Evolutionary conservation across 495 filamentous ascomycete species (phyloP).

Genomic region (Pseudevernia furfuracea): DNA sequence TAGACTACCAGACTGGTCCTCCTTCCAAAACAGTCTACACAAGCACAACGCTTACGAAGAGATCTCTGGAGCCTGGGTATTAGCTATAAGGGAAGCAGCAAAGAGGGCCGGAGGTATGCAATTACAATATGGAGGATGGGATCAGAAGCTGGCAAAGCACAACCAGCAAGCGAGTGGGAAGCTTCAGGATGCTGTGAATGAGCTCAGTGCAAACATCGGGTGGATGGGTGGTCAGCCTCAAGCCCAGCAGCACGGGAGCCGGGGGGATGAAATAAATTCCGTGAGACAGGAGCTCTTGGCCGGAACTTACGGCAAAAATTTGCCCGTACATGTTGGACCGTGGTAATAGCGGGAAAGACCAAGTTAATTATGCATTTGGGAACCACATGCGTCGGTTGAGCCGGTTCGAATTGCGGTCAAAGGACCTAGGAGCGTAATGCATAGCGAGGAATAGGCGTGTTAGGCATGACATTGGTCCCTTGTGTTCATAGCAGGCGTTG

Average conservation of each 20-base stretch:
- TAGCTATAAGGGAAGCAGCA: constrained; percentile 84
- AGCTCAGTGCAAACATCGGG: constrained; percentile 62
- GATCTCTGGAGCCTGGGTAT: constrained; percentile 83
- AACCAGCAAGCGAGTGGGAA: constrained; percentile 79
- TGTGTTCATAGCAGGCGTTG: constrained; percentile 4
- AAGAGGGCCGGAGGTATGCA: constrained; percentile 87
- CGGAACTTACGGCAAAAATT: constrained; percentile 63
- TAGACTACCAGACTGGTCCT: constrained; percentile 77
- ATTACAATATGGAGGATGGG: constrained; percentile 89
- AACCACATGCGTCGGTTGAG: background rate
- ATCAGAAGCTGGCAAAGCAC: constrained; percentile 78
- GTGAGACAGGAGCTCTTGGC: constrained; percentile 73
- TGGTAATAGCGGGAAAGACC: constrained; percentile 41
- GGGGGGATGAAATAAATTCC: constrained; percentile 49
- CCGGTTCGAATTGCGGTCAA: background rate
- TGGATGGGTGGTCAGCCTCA: constrained; percentile 60
- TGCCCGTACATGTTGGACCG: constrained; percentile 64
- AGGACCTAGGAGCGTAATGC: background rate
- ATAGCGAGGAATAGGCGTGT: constrained; percentile 6
- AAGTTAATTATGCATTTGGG: background rate
- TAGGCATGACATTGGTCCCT: background rate
- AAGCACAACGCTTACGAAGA: constrained; percentile 95
- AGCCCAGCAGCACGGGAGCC: constrained; percentile 37
- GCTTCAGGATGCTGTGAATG: constrained; percentile 70
- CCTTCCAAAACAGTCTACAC: constrained; percentile 75